Conservation (phyloP, 129 eudicot species). For the Deinandra increscens region DNA sequence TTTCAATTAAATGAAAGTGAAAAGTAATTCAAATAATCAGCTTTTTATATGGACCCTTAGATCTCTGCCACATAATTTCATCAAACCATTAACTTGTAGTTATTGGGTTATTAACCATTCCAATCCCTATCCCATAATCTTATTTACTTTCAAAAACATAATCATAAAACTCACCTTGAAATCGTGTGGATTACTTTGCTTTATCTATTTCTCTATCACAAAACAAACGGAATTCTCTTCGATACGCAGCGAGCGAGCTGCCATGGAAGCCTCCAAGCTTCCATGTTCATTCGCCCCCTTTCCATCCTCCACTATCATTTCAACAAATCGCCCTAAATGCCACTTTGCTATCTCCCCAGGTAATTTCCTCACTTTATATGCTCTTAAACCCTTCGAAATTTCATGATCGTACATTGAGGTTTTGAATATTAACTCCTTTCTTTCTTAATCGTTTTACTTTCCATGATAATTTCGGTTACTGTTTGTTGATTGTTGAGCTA, state of each 20-base stretch:
- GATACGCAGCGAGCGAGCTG: background rate
- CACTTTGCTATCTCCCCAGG: constrained; percentile 37
- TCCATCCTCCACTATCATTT: constrained; percentile 23
- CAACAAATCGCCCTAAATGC: constrained; percentile 31
- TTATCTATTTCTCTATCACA: no score
- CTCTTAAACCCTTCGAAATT: constrained; percentile 15
- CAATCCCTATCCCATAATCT: no score
- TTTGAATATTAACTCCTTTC: background rate
- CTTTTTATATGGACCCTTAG: no score
- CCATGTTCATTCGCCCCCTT: constrained; percentile 42
- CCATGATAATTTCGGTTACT: constrained; percentile 9
- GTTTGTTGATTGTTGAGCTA: background rate
- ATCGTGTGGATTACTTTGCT: no score
- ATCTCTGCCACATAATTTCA: no score
- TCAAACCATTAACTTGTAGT: no score
- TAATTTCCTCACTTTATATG: constrained; percentile 19
- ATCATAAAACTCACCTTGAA: no score
- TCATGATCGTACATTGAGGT: background rate
- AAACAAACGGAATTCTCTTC: no score
- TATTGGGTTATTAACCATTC: no score
- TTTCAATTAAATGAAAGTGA: no score
- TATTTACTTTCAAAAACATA: no score
- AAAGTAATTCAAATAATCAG: no score
- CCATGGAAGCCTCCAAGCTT: constrained; percentile 54
- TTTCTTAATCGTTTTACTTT: background rate